These are phyloP conservation scores for Lathyrus sativus DNA, from an alignment of 306 rosid species.

Conservation along the genomic window DNA sequence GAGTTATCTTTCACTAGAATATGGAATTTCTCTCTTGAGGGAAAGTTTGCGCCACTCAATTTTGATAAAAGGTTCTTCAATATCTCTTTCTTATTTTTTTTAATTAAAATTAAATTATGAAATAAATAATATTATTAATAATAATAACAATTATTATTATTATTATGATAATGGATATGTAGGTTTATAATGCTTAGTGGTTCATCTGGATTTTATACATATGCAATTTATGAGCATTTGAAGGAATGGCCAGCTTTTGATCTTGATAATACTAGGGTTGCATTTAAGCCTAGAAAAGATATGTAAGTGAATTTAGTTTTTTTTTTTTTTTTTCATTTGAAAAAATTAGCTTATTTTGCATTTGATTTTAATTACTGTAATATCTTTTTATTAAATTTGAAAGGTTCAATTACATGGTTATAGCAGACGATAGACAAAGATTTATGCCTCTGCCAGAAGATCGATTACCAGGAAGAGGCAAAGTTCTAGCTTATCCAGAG, in stretches of 20 bases:
- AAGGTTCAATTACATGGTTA: constrained; percentile 84
- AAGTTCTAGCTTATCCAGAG: constrained; percentile 67
- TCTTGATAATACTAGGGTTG: constrained; percentile 67
- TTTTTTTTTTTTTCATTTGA: not conserved
- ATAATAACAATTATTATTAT: not conserved
- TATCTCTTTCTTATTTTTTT: not conserved
- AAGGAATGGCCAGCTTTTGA: constrained; percentile 80
- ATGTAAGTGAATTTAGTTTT: constrained; percentile 42
- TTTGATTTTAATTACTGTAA: not conserved
- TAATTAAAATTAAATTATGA: not conserved
- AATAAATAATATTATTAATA: not conserved
- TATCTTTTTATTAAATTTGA: not conserved
- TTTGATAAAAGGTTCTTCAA: constrained; percentile 77
- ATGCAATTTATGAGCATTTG: constrained; percentile 70
- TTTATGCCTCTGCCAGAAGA: constrained; percentile 91
- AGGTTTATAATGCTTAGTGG: constrained; percentile 71
- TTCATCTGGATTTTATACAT: constrained; percentile 77
- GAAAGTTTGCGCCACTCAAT: constrained; percentile 70
- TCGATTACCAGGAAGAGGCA: constrained; percentile 54
- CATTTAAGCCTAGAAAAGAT: constrained; percentile 77
- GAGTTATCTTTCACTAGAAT: constrained; percentile 78
- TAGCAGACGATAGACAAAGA: constrained; percentile 78
- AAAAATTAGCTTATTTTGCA: not conserved
- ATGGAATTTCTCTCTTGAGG: constrained; percentile 72
- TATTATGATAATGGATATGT: not conserved